phyloP scores from a whole-genome alignment of 352 stramenopile species.

The Pythium scleroteichum region DNA sequence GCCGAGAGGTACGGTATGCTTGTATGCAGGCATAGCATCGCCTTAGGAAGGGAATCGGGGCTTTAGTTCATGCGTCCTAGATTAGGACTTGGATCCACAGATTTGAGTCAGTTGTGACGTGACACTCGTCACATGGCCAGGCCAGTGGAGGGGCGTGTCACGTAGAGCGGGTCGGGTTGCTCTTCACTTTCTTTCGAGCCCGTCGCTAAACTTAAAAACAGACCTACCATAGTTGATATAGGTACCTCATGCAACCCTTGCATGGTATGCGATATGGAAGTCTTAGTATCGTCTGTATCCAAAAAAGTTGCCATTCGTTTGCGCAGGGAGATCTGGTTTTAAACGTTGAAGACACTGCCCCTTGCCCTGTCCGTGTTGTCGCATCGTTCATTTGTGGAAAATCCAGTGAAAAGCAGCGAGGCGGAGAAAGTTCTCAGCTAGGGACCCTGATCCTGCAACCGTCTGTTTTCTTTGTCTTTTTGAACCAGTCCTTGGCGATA shows the following conservation, averaged over 20 bases:
- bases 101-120: not conserved
- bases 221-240: slow-evolving; percentile 3
- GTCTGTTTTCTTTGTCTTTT: not conserved
- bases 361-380: slow-evolving; percentile 7
- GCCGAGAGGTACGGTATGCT: not conserved
- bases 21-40: not conserved
- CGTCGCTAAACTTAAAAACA: not conserved
- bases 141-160: not conserved
- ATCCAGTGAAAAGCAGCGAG: slow-evolving; percentile 10
- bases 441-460: slow-evolving; percentile 8
- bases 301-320: slow-evolving; percentile 8
- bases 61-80: not conserved
- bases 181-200: slow-evolving; percentile 23
- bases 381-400: slow-evolving; percentile 1
- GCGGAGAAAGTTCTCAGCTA: slow-evolving; percentile 15
- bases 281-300: not conserved
- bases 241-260: not conserved
- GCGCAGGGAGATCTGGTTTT: slow-evolving; percentile 3
- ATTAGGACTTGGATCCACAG: not conserved
- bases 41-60: too few relatives aligned
- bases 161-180: slow-evolving; percentile 12
- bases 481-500: not conserved
- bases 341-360: slow-evolving; percentile 7
- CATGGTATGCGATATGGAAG: not conserved
- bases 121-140: not conserved